Percentiles rank a stretch among this genome's conserved stretches.
Conservation (phyloP, 305 asterid species). For the Plantago lanceolata region DNA sequence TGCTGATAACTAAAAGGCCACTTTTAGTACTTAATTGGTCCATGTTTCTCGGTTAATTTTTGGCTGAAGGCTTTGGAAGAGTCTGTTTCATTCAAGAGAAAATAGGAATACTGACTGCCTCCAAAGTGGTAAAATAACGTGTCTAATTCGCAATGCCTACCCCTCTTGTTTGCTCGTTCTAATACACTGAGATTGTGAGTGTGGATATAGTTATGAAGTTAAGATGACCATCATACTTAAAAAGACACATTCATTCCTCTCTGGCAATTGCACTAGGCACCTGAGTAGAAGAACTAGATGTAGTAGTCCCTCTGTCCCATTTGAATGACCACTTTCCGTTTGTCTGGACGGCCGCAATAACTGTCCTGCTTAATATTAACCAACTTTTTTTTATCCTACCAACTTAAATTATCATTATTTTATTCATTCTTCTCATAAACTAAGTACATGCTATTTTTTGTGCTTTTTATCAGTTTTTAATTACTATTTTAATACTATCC, state of each 20-base stretch:
- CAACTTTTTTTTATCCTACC: no score
- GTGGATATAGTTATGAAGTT: neutral
- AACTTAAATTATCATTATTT: no score
- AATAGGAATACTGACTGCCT: neutral
- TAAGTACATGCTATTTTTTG: no score
- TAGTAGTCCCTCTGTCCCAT: neutral
- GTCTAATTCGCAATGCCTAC: neutral
- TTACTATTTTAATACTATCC: no score
- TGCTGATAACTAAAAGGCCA: conserved; percentile 15
- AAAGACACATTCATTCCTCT: neutral
- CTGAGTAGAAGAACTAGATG: neutral
- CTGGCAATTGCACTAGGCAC: conserved; percentile 6
- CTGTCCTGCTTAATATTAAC: no score
- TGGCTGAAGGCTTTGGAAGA: neutral
- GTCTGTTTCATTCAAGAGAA: neutral
- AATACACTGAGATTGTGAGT: neutral
- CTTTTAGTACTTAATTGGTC: conserved; percentile 17
- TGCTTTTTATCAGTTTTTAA: no score
- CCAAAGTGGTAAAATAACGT: neutral
- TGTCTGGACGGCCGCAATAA: no score
- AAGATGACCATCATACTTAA: conserved; percentile 7
- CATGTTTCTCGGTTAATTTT: conserved; percentile 3
- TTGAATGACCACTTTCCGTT: no score
- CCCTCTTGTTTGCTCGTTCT: neutral
- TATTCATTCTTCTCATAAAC: no score